Percentiles rank a stretch among this genome's conserved stretches.
phyloP scores from a whole-genome alignment of 2,329 filamentous ascomycete genomes.

The Paecilomyces sp. region DNA sequence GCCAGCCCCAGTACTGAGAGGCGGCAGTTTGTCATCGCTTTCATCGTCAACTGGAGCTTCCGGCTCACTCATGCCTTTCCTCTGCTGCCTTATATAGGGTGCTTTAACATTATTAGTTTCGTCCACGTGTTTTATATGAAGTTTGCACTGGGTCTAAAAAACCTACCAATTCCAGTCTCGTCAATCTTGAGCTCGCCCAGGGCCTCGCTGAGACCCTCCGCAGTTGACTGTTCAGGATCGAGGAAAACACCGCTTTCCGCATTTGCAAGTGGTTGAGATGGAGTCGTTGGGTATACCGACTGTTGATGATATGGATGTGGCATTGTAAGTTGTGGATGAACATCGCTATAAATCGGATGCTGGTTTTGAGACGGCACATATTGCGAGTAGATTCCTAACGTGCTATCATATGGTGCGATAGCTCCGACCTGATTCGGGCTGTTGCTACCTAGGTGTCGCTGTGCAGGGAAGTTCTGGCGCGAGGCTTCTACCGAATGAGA shows the following conservation, averaged over 20 bases:
- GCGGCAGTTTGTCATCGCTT: constrained; percentile 62
- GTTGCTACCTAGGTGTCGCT: constrained; percentile 35
- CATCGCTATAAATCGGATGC: constrained; percentile 21
- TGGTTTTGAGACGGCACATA: constrained; percentile 25
- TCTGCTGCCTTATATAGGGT: constrained; percentile 70
- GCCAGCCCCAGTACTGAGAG: constrained; percentile 60
- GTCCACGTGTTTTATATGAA: constrained; percentile 2
- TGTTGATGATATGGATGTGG: constrained; percentile 21
- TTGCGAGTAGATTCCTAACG: constrained; percentile 32
- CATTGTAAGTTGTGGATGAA: constrained; percentile 24
- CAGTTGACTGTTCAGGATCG: constrained; percentile 57
- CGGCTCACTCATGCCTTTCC: constrained; percentile 42
- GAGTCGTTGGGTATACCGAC: constrained; percentile 17
- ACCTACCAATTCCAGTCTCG: constrained; percentile 73
- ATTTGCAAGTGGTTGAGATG: constrained; percentile 18
- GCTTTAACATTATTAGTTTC: constrained; percentile 43
- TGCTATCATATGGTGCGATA: constrained; percentile 36
- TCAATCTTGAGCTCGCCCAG: constrained; percentile 83
- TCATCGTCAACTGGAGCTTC: constrained; percentile 59
- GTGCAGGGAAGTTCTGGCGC: constrained; percentile 48
- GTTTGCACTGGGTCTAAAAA: not conserved
- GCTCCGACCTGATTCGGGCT: constrained; percentile 46
- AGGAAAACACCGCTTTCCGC: constrained; percentile 45
- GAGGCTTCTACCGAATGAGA: constrained; percentile 40
- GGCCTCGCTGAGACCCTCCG: constrained; percentile 69